phyloP scores from a whole-genome alignment of 75 land plant genomes.

The Pinus taeda region DNA sequence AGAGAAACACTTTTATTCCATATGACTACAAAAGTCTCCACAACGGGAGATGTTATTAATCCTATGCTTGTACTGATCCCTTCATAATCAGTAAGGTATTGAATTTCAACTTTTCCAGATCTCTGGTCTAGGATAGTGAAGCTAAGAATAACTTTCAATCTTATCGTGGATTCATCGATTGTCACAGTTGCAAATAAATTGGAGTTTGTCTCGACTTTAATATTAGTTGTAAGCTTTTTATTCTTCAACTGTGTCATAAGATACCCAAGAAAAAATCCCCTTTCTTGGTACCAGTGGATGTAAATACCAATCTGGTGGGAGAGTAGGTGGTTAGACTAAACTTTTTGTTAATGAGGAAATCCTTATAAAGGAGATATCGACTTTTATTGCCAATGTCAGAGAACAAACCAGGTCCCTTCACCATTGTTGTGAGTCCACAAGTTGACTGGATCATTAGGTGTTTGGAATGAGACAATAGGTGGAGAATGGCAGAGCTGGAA shows the following conservation, averaged over 20 bases:
- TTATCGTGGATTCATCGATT: constrained; percentile 59
- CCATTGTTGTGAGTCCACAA: too few species aligned
- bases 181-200: constrained; percentile 59
- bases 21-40: constrained; percentile 45
- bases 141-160: constrained; percentile 61
- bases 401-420: too few species aligned
- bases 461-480: too few species aligned
- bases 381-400: too few species aligned
- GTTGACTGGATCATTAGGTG: too few species aligned
- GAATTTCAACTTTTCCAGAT: constrained; percentile 85
- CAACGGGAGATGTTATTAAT: constrained; percentile 55
- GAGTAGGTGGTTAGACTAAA: constrained; percentile 26
- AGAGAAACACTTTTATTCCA: constrained; percentile 33
- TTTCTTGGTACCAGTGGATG: constrained; percentile 72
- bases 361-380: constrained; percentile 22
- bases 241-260: constrained; percentile 60
- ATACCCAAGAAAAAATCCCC: constrained; percentile 68
- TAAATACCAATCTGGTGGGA: constrained; percentile 37
- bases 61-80: constrained; percentile 63
- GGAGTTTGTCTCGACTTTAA: constrained; percentile 77
- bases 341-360: constrained; percentile 29
- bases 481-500: too few species aligned
- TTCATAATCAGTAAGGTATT: constrained; percentile 62
- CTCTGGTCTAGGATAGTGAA: constrained; percentile 75
- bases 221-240: constrained; percentile 69